phyloP scores from a whole-genome alignment of 441 rosid species.

The Bruguiera hainesii region DNA sequence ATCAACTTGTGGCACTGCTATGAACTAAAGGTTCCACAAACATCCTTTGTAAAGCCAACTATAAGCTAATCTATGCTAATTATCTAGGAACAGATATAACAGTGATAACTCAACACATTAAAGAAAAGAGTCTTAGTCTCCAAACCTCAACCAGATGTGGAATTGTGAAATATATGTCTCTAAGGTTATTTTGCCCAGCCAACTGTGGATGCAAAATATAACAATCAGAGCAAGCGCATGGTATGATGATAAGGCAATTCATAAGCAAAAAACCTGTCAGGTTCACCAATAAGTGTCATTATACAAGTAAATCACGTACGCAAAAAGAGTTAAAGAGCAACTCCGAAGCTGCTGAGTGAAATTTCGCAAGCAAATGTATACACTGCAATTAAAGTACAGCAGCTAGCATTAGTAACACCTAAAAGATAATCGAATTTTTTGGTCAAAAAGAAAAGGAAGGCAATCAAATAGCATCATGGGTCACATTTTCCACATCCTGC shows the following conservation, averaged over 20 bases:
- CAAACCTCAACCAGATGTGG: constrained; percentile 99
- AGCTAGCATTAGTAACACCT: constrained; percentile 26
- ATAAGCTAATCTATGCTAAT: background rate
- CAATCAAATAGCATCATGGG: constrained; percentile 8
- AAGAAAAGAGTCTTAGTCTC: background rate
- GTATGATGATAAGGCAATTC: background rate
- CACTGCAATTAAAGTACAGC: constrained; percentile 46
- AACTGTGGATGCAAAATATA: constrained; percentile 39
- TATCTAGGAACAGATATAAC: background rate
- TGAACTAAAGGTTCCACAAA: too few relatives aligned
- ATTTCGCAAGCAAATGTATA: constrained; percentile 90
- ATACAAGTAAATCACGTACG: constrained; percentile 48
- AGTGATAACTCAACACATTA: background rate
- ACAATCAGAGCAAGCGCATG: constrained; percentile 15
- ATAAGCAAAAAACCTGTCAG: background rate
- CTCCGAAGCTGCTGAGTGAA: constrained; percentile 79
- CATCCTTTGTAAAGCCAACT: too few relatives aligned
- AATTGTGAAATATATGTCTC: constrained; percentile 97
- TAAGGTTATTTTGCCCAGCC: constrained; percentile 98
- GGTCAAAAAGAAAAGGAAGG: constrained; percentile 3
- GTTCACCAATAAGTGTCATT: background rate
- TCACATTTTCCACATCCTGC: constrained; percentile 5
- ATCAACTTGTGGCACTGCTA: too few relatives aligned
- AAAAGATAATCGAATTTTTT: constrained; percentile 12
- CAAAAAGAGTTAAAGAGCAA: constrained; percentile 74